Evolutionary conservation across 1,284 basidiomycete genomes (phyloP).

Genomic region (Leccinum subrobustum): DNA sequence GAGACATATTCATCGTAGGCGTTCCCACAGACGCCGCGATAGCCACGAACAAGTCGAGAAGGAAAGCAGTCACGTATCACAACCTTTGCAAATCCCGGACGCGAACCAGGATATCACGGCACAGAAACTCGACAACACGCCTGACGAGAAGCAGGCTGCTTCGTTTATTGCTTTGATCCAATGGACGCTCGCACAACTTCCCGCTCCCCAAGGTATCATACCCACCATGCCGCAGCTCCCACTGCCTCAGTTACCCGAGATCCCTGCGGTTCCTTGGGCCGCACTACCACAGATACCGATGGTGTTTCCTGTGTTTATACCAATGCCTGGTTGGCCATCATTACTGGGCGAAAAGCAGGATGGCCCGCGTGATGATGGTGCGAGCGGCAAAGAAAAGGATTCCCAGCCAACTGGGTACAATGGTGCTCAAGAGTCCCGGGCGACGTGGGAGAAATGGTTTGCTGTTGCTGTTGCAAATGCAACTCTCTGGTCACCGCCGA

Average conservation of each 20-base stretch:
- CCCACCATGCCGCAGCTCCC: constrained; percentile 59
- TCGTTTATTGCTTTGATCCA: constrained; percentile 74
- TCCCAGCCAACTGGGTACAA: constrained; percentile 37
- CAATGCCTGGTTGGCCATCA: constrained; percentile 64
- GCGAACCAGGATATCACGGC: constrained; percentile 24
- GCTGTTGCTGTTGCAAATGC: constrained; percentile 48
- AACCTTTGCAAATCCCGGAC: constrained; percentile 17
- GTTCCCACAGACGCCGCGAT: constrained; percentile 32
- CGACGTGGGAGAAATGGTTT: constrained; percentile 75
- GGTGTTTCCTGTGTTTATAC: constrained; percentile 78
- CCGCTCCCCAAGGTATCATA: constrained; percentile 54
- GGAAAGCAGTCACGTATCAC: constrained; percentile 12
- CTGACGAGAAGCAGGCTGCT: constrained; percentile 65
- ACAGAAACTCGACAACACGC: constrained; percentile 22
- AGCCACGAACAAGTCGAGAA: constrained; percentile 23
- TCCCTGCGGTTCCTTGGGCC: constrained; percentile 63
- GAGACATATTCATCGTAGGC: constrained; percentile 33
- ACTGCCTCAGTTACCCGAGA: constrained; percentile 50
- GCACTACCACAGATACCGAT: constrained; percentile 70
- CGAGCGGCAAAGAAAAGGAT: constrained; percentile 34
- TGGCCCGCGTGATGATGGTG: constrained; percentile 30
- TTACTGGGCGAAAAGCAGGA: constrained; percentile 52
- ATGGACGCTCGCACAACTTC: constrained; percentile 69
- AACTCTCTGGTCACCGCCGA: constrained; percentile 43
- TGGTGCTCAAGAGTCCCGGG: constrained; percentile 59